Evolutionary conservation across 768 basidiomycete genomes (phyloP).

Genomic region (Xerocomus potaroensis): DNA sequence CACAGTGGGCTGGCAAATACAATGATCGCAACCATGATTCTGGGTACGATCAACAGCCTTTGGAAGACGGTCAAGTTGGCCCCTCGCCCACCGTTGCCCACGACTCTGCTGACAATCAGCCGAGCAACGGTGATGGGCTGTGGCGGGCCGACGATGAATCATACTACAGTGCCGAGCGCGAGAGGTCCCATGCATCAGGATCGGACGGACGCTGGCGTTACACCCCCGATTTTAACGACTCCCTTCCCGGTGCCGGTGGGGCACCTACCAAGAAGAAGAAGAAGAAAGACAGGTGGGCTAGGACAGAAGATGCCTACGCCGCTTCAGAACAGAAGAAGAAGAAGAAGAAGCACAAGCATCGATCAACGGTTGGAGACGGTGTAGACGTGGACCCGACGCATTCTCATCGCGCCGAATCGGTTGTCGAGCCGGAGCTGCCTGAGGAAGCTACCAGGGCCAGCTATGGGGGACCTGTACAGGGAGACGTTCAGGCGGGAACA

Average conservation of each 20-base stretch:
- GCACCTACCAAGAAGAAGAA: constrained; percentile 52
- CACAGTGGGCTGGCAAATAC: constrained; percentile 85
- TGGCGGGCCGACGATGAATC: constrained; percentile 77
- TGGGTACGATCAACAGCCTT: constrained; percentile 61
- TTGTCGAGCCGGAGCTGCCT: constrained; percentile 47
- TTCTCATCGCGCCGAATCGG: constrained; percentile 33
- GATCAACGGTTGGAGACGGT: constrained; percentile 37
- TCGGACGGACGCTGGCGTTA: constrained; percentile 69
- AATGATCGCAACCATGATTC: constrained; percentile 74
- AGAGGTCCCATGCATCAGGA: constrained; percentile 34
- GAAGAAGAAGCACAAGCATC: constrained; percentile 60
- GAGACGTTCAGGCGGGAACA: constrained; percentile 6
- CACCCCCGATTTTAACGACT: constrained; percentile 78
- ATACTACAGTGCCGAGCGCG: constrained; percentile 51
- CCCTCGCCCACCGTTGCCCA: constrained; percentile 11
- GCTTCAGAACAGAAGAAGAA: constrained; percentile 46
- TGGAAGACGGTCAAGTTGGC: constrained; percentile 77
- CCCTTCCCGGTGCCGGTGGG: constrained; percentile 38
- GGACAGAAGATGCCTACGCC: constrained; percentile 80
- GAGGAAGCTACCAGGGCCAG: constrained; percentile 72
- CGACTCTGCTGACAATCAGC: constrained; percentile 5
- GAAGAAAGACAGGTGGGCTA: constrained; percentile 84
- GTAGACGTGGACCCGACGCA: constrained; percentile 29
- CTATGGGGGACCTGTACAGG: constrained; percentile 39
- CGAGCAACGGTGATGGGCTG: constrained; percentile 44